Conservation (phyloP, 2,329 filamentous ascomycete genomes). For the Helotiales sp. region DNA sequence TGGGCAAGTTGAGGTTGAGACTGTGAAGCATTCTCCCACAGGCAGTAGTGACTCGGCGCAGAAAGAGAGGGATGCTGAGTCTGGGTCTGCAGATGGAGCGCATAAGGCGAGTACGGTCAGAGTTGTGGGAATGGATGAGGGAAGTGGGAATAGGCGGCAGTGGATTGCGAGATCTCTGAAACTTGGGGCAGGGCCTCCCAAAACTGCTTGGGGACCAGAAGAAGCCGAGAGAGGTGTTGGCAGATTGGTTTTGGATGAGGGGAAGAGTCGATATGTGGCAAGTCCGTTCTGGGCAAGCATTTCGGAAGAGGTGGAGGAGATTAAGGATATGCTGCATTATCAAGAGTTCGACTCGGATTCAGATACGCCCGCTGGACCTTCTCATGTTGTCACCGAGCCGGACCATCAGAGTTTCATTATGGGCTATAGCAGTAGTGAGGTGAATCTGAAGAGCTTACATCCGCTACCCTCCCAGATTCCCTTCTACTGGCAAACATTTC, state of each 20-base stretch:
- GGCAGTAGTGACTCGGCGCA: conserved; percentile 22
- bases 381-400: conserved; percentile 57
- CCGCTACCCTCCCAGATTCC: conserved; percentile 65
- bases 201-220: conserved; percentile 35
- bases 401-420: conserved; percentile 73
- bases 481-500: conserved; percentile 69
- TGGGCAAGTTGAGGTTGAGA: conserved; percentile 51
- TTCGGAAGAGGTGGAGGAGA: conserved; percentile 59
- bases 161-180: conserved; percentile 28
- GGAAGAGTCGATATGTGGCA: conserved; percentile 70
- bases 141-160: conserved; percentile 23
- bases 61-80: conserved; percentile 23
- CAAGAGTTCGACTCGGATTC: conserved; percentile 30
- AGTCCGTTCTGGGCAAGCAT: conserved; percentile 74
- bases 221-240: conserved; percentile 54
- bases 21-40: conserved; percentile 27
- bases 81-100: conserved; percentile 3
- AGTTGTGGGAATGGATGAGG: conserved; percentile 33
- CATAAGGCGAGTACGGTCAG: conserved; percentile 16
- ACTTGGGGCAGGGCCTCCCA: conserved; percentile 29
- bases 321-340: conserved; percentile 33
- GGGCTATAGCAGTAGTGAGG: conserved; percentile 69
- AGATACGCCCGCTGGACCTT: conserved; percentile 30
- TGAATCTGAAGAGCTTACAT: conserved; percentile 64
- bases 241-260: conserved; percentile 68